Evolutionary conservation across 1,139 yeast genomes (phyloP), one percentile per base, ranked within the genome.

Genomic region (Hanseniaspora uvarum): DNA sequence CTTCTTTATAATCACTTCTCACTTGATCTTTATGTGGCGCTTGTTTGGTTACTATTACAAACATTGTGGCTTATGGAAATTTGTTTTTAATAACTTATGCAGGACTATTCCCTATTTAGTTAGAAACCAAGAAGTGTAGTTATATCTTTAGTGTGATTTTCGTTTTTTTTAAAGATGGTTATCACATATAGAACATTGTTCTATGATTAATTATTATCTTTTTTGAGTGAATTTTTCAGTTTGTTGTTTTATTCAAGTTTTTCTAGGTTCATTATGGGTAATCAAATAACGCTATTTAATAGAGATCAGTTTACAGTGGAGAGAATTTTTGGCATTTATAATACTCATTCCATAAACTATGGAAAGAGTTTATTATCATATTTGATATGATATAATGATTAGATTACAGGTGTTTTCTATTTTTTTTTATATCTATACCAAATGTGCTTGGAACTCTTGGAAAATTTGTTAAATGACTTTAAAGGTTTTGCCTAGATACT

Each of bases 261-360:
- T 14, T 39, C 12, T 39, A n/a, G 30, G 30, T 24, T 39, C 24
- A 26, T n/a, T 2, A 14, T 16, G 43, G 43, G 43, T 24, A 24
- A 16, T 10, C 6, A 14, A 23, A 6, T n/a, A 26, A 10, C 19
- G 18, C 10, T 39, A 34, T 39, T n/a, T n/a, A 7, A 23, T 24
- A 23, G 43, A 7, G 31, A 11, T 44, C 37, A 28, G 24, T 23
- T 31, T 41, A 41, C 11, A n/a, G 46, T 41, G 53, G 53, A 49
- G 53, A 49, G 53, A 49, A 49, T 49, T 41, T 49, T 49, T 49
- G 53, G 53, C 53, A 26, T 49, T 43, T 36, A 26, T 38, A 8
- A 33, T 5, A 39, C 16, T 39, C 16, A 14, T 39, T 23, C 16
- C 43, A 23, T 39, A 1, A 23, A 12, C 10, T 24, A 21, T 24